Percentiles rank a stretch among this genome's conserved stretches.
Evolutionary conservation across 2,329 filamentous ascomycete species (phyloP).

Genomic region (Juglanconis oblonga): DNA sequence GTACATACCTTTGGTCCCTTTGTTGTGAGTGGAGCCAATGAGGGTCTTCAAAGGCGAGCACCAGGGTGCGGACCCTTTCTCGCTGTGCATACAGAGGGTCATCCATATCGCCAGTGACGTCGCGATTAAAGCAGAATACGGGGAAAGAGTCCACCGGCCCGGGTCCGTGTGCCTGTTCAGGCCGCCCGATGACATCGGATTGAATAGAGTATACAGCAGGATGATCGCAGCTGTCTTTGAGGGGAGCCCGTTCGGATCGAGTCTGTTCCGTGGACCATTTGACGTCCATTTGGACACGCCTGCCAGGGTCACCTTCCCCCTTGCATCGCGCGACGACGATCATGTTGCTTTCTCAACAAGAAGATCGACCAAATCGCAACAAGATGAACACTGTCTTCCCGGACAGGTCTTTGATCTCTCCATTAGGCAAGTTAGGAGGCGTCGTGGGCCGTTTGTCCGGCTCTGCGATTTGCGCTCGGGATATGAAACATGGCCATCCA

Average conservation of each 20-base stretch:
- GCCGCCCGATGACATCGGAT: background rate
- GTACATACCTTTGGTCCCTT: background rate
- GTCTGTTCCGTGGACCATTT: background rate
- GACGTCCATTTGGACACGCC: no score
- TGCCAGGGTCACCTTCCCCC: background rate
- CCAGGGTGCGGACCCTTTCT: no score
- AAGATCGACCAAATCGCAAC: no score
- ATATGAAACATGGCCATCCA: no score
- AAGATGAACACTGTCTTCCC: no score
- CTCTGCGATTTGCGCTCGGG: no score
- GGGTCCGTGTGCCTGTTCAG: no score
- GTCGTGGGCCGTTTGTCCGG: no score
- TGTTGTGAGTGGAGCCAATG: background rate
- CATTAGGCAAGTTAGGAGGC: no score
- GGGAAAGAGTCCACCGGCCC: background rate
- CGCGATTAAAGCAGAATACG: background rate
- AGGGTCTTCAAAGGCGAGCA: background rate
- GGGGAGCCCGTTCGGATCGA: background rate
- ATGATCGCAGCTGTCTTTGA: background rate
- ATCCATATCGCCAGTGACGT: background rate
- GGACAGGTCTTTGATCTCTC: no score
- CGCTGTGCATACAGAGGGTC: background rate
- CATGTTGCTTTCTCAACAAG: no score
- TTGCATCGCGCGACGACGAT: background rate
- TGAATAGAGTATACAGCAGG: background rate